phyloP scores from a whole-genome alignment of 345 rosid species.

The Lepidium aucheri region DNA sequence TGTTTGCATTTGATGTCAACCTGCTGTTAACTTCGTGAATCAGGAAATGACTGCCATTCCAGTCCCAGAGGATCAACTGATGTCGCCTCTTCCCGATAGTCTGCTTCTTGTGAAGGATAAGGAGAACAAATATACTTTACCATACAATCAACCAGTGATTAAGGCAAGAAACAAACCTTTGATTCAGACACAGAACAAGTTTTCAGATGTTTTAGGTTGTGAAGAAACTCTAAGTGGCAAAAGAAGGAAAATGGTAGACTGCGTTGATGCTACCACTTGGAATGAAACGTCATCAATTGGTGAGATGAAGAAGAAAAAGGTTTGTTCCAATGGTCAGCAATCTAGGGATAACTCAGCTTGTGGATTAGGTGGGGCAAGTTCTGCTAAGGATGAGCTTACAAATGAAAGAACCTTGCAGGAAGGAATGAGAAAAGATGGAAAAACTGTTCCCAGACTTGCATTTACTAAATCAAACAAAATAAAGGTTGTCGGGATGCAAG shows the following conservation, averaged over 20 bases:
- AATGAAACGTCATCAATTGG: constrained; percentile 25
- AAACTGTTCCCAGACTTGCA: constrained; percentile 12
- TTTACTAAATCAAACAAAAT: constrained; percentile 16
- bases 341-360: constrained; percentile 27
- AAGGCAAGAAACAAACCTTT: constrained; percentile 25
- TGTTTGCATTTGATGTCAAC: constrained; percentile 8
- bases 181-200: constrained; percentile 21
- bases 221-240: constrained; percentile 27
- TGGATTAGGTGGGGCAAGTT: constrained; percentile 19
- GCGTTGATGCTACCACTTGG: constrained; percentile 13
- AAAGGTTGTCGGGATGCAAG: constrained; percentile 22
- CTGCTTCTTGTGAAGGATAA: constrained; percentile 36
- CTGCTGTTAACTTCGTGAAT: constrained; percentile 25
- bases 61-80: constrained; percentile 38
- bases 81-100: constrained; percentile 67
- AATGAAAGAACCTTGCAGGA: constrained; percentile 33
- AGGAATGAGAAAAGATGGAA: constrained; percentile 19
- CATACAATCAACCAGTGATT: constrained; percentile 19
- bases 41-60: constrained; percentile 62
- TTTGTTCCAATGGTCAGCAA: constrained; percentile 13
- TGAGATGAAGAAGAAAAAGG: constrained; percentile 37
- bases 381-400: constrained; percentile 22
- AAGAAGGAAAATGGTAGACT: constrained; percentile 29
- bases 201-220: constrained; percentile 20
- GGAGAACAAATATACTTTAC: constrained; percentile 22